Evolutionary conservation across 805 yeast species (phyloP).

Genomic region (Naumovozyma castellii): DNA sequence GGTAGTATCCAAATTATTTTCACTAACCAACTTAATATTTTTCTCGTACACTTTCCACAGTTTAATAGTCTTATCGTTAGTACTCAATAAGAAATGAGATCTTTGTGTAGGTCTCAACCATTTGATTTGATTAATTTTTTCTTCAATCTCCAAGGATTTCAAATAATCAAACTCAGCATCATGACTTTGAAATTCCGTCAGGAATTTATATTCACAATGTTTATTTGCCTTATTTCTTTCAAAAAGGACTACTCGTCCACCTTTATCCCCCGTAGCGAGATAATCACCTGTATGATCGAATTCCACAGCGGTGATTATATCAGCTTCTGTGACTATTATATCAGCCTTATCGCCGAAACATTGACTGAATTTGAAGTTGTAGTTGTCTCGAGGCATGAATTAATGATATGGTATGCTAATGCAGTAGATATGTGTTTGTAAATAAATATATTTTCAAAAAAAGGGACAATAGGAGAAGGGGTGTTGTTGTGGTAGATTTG

Average conservation of each 20-base stretch:
- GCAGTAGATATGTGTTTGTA: too few species aligned
- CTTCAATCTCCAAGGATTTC: slow-evolving; percentile 93
- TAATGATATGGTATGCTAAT: too few species aligned
- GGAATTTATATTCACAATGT: slow-evolving; percentile 86
- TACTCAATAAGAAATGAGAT: slow-evolving; percentile 81
- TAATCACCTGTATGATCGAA: slow-evolving; percentile 92
- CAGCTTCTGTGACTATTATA: slow-evolving; percentile 93
- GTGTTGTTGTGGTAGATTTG: too few species aligned
- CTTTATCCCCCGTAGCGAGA: slow-evolving; percentile 96
- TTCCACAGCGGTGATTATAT: slow-evolving; percentile 93
- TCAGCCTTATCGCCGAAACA: slow-evolving; percentile 99
- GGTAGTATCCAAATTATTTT: slow-evolving; percentile 87
- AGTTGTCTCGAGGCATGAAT: slow-evolving; percentile 23
- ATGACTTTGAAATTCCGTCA: slow-evolving; percentile 95
- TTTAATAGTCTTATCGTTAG: slow-evolving; percentile 95
- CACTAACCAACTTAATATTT: slow-evolving; percentile 83
- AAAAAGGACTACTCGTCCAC: slow-evolving; percentile 93
- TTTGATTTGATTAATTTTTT: slow-evolving; percentile 92
- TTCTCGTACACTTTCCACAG: slow-evolving; percentile 94
- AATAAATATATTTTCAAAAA: too few species aligned
- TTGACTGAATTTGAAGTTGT: slow-evolving; percentile 68
- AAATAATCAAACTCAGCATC: slow-evolving; percentile 97
- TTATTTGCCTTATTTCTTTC: slow-evolving; percentile 60
- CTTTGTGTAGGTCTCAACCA: slow-evolving; percentile 84
- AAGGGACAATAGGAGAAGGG: too few species aligned